phyloP scores from a whole-genome alignment of 371 early-diverging fungal genomes.

The Thermomucor indicae-seudaticae region DNA sequence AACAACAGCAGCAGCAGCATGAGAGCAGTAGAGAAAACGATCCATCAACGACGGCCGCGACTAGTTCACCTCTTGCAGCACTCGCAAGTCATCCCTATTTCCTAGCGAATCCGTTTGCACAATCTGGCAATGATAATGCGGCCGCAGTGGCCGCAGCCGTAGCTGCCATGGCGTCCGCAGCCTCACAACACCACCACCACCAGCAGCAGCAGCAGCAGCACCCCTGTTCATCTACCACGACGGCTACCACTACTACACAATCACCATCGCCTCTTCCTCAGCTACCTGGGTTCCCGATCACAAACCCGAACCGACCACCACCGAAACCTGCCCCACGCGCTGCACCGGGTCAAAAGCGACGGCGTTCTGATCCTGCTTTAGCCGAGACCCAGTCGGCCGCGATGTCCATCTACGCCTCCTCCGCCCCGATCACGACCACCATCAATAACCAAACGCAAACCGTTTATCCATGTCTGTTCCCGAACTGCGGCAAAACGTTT shows the following conservation, averaged over 20 bases:
- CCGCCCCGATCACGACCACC: conserved; percentile 45
- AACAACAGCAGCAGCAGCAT: neutral
- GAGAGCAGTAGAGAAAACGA: neutral
- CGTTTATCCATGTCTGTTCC: conserved; percentile 61
- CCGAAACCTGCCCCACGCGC: conserved; percentile 11
- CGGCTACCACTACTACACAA: neutral
- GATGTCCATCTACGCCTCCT: conserved; percentile 46
- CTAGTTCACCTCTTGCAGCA: neutral
- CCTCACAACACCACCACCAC: neutral
- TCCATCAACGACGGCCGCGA: conserved; percentile 2
- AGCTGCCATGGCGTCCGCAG: conserved; percentile 8
- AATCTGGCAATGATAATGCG: conserved; percentile 8
- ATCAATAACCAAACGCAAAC: conserved; percentile 48
- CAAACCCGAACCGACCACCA: too few relatives aligned
- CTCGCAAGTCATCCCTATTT: conserved; percentile 25
- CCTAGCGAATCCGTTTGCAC: conserved; percentile 15
- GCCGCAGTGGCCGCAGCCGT: conserved; percentile 24
- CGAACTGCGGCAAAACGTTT: conserved; percentile 72
- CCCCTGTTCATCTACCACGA: too few relatives aligned
- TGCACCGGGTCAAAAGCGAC: conserved; percentile 29
- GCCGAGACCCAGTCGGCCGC: conserved; percentile 47
- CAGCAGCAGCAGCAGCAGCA: neutral
- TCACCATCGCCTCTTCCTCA: neutral
- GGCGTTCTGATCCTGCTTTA: conserved; percentile 41
- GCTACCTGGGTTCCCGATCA: too few relatives aligned